Percentiles rank a stretch among this genome's conserved stretches.
Conservation (phyloP, 2,329 filamentous ascomycete genomes). For the Pseudogymnoascus sp. region DNA sequence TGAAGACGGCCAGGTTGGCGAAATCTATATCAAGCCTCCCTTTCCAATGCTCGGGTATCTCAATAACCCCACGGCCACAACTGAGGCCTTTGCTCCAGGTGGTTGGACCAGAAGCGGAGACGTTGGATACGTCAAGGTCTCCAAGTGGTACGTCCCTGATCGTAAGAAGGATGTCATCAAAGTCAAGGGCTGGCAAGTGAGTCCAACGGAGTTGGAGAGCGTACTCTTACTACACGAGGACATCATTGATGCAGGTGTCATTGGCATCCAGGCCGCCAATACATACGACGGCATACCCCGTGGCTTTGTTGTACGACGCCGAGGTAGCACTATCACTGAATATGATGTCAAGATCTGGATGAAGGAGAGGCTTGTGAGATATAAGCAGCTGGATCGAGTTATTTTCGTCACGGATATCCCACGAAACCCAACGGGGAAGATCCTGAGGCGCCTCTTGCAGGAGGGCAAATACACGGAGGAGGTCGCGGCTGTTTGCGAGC, state of each 20-base stretch:
- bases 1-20: constrained; percentile 24
- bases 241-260: constrained; percentile 38
- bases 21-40: constrained; percentile 19
- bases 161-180: constrained; percentile 38
- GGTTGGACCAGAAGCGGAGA: constrained; percentile 34
- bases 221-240: constrained; percentile 35
- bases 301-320: constrained; percentile 35
- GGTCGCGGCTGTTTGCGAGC: neutral
- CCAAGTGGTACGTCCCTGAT: constrained; percentile 33
- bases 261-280: constrained; percentile 32
- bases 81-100: constrained; percentile 21
- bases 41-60: constrained; percentile 31
- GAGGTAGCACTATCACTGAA: constrained; percentile 25
- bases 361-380: constrained; percentile 34
- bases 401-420: constrained; percentile 40
- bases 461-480: neutral
- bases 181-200: constrained; percentile 39
- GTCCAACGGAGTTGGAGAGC: constrained; percentile 39
- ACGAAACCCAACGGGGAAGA: constrained; percentile 41
- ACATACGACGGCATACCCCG: constrained; percentile 31
- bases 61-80: constrained; percentile 26
- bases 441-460: constrained; percentile 25
- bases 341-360: constrained; percentile 36
- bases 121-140: constrained; percentile 35
- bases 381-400: constrained; percentile 39